phyloP scores from a whole-genome alignment of 1,284 basidiomycete genomes.

The Ceratobasidium sp. region DNA sequence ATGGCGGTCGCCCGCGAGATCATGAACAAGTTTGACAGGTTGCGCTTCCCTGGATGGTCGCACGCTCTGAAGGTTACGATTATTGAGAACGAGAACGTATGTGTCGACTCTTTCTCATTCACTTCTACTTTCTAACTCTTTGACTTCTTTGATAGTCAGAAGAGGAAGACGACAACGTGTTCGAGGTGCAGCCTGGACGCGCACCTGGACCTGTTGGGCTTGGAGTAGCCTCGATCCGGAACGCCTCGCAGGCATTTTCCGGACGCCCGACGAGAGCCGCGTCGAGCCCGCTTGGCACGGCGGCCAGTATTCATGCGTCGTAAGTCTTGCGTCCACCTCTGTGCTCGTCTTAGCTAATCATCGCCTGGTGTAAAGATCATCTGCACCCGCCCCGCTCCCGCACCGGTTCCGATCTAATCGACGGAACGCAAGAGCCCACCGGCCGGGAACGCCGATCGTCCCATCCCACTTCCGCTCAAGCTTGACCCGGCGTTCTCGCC shows the following conservation, averaged over 20 bases:
- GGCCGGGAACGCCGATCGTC: conserved; percentile 11
- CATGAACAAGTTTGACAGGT: conserved; percentile 8
- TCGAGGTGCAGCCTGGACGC: conserved; percentile 32
- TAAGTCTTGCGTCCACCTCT: neutral
- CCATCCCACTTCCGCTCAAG: neutral
- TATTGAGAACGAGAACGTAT: conserved; percentile 31
- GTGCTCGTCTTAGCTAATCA: neutral
- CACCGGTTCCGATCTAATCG: conserved; percentile 19
- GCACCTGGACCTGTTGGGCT: conserved; percentile 24
- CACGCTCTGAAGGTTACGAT: conserved; percentile 28
- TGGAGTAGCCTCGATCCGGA: conserved; percentile 35
- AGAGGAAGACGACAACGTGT: conserved; percentile 22
- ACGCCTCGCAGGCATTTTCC: conserved; percentile 27
- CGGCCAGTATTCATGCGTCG: conserved; percentile 35
- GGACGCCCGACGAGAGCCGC: conserved; percentile 1
- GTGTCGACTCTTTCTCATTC: neutral
- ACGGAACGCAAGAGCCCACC: conserved; percentile 31
- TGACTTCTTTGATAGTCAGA: neutral
- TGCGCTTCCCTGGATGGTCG: conserved; percentile 35
- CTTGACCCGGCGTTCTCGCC: conserved; percentile 38
- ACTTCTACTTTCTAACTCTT: neutral
- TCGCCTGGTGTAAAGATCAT: neutral
- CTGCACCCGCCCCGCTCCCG: neutral
- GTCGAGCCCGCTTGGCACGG: conserved; percentile 10
- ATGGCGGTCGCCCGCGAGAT: conserved; percentile 22